These are phyloP conservation scores for Pseudohalonectria lignicola DNA, from an alignment of 2,329 filamentous ascomycete genomes.

Conservation along the genomic window DNA sequence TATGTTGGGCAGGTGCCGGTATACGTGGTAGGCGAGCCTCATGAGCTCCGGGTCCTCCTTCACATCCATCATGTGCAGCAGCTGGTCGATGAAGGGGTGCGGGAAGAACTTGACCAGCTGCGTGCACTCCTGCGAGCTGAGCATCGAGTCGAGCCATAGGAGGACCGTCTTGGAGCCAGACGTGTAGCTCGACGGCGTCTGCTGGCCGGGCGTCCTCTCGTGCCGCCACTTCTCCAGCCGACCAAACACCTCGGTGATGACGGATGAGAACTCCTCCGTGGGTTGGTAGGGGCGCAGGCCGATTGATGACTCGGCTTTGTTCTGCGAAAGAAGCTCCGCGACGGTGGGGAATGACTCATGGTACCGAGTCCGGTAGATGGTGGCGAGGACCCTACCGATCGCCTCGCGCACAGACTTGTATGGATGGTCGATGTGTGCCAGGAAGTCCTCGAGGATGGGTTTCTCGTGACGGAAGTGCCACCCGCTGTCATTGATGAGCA, in stretches of 20 bases:
- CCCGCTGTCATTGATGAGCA: conserved; percentile 74
- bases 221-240: conserved; percentile 81
- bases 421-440: conserved; percentile 86
- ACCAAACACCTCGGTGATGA: conserved; percentile 64
- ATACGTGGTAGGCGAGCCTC: conserved; percentile 89
- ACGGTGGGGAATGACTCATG: conserved; percentile 89
- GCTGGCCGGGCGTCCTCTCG: conserved; percentile 74
- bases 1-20: conserved; percentile 91
- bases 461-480: conserved; percentile 94
- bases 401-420: conserved; percentile 96
- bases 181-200: conserved; percentile 89
- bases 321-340: conserved; percentile 59
- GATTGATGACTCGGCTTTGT: conserved; percentile 70
- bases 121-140: conserved; percentile 87
- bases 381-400: conserved; percentile 80
- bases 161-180: conserved; percentile 93
- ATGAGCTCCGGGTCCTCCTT: conserved; percentile 97
- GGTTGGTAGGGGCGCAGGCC: conserved; percentile 78
- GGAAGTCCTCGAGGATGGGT: conserved; percentile 80
- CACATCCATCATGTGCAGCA: conserved; percentile 99
- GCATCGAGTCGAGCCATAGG: conserved; percentile 84
- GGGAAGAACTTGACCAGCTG: conserved; percentile 88
- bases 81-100: conserved; percentile 76
- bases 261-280: conserved; percentile 59
- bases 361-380: conserved; percentile 83